Percentiles rank a stretch among this genome's conserved stretches.
phyloP scores from a whole-genome alignment of 2,329 filamentous ascomycete genomes.

The Cladosporium sp. region DNA sequence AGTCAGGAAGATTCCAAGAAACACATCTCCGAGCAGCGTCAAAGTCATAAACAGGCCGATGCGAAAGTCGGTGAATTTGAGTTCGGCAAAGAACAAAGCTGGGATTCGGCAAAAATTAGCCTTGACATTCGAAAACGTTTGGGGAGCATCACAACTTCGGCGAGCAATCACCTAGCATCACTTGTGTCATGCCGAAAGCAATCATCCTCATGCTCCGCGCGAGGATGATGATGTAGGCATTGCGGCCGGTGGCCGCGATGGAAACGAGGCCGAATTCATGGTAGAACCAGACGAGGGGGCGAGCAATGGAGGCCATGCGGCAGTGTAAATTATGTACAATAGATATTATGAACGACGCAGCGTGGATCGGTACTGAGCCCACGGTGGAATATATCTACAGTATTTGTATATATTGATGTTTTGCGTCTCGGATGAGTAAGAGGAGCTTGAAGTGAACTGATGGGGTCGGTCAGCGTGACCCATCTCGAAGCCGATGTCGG shows the following conservation, averaged over 20 bases:
- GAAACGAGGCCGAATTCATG: constrained; percentile 29
- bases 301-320: constrained; percentile 20
- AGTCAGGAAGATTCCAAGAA: constrained; percentile 31
- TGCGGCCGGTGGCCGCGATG: constrained; percentile 31
- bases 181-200: constrained; percentile 28
- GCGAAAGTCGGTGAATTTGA: constrained; percentile 28
- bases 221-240: constrained; percentile 54
- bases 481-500: no score
- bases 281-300: constrained; percentile 28
- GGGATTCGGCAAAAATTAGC: not conserved
- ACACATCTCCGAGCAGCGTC: constrained; percentile 29
- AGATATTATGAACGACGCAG: no score
- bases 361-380: no score
- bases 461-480: no score
- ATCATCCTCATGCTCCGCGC: constrained; percentile 38
- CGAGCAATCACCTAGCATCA: constrained; percentile 27
- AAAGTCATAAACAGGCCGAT: constrained; percentile 35
- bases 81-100: constrained; percentile 33
- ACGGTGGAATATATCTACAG: no score
- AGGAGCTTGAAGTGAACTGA: no score
- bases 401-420: no score
- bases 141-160: not conserved
- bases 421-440: no score
- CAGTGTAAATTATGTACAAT: constrained; percentile 2
- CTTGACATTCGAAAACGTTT: constrained; percentile 4